phyloP scores from a whole-genome alignment of 2,329 filamentous ascomycete species.

The Fusarium sp. region DNA sequence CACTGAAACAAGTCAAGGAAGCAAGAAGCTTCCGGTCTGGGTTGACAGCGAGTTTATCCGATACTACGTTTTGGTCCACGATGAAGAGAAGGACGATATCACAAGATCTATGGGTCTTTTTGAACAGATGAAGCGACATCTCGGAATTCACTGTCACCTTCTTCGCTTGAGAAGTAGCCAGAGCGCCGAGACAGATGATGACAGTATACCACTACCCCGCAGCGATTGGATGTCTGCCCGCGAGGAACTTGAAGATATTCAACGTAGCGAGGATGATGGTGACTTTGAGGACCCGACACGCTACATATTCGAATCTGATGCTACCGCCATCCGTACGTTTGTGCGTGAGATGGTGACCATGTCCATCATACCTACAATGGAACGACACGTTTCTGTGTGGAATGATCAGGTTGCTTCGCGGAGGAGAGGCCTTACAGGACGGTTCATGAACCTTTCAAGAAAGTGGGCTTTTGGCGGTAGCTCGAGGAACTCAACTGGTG shows the following conservation, averaged over 20 bases:
- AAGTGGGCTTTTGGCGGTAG: conserved; percentile 84
- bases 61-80: conserved; percentile 96
- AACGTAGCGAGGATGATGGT: conserved; percentile 72
- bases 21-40: conserved; percentile 79
- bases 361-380: conserved; percentile 95
- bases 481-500: conserved; percentile 67
- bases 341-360: conserved; percentile 95
- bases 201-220: conserved; percentile 81
- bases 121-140: conserved; percentile 99
- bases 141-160: conserved; percentile 94
- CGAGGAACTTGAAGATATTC: conserved; percentile 82
- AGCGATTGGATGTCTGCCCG: conserved; percentile 89
- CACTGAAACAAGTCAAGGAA: conserved; percentile 80
- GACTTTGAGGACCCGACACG: conserved; percentile 75
- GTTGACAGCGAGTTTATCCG: conserved; percentile 91
- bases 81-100: conserved; percentile 95
- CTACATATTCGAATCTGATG: conserved; percentile 92
- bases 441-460: conserved; percentile 94
- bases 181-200: conserved; percentile 89
- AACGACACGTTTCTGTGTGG: conserved; percentile 89
- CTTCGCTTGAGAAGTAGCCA: conserved; percentile 84
- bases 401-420: conserved; percentile 96
- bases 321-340: conserved; percentile 85
- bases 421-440: conserved; percentile 85
- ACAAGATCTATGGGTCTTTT: conserved; percentile 88